phyloP scores from a whole-genome alignment of 2,329 filamentous ascomycete genomes.

The Trichoderma atrobrunneum region DNA sequence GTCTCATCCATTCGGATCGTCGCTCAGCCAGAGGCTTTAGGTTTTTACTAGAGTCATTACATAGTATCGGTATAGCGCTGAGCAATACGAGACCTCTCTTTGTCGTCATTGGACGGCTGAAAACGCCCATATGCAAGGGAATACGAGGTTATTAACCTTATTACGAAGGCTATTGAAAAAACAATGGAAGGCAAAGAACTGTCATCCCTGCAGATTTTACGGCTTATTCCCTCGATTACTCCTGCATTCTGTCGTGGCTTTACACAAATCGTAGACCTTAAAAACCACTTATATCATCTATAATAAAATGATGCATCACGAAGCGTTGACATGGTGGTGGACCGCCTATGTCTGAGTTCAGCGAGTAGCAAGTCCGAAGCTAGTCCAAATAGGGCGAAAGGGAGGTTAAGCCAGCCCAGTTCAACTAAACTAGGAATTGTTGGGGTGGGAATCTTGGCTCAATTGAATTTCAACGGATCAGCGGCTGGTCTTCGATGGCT shows the following conservation, averaged over 20 bases:
- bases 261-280: not conserved
- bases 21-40: slow-evolving; percentile 3
- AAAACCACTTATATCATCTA: not conserved
- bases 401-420: not conserved
- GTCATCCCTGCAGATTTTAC: not conserved
- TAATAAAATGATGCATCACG: not conserved
- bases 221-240: not conserved
- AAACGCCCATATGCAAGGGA: slow-evolving; percentile 12
- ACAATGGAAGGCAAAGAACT: not conserved
- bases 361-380: not conserved
- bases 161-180: not conserved
- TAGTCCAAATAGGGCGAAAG: not conserved
- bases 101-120: slow-evolving; percentile 4
- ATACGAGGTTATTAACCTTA: slow-evolving; percentile 19
- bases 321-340: not conserved
- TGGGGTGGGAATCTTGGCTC: not conserved
- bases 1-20: slow-evolving; percentile 10
- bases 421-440: not conserved
- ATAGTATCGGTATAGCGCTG: not conserved
- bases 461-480: slow-evolving; percentile 6
- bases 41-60: slow-evolving; percentile 9
- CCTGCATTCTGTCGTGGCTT: not conserved
- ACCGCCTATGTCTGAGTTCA: not conserved
- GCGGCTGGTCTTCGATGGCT: not conserved
- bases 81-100: slow-evolving; percentile 13